Evolutionary conservation across 169 alveolate species (phyloP).

Genomic region (Plasmodium vivax): DNA sequence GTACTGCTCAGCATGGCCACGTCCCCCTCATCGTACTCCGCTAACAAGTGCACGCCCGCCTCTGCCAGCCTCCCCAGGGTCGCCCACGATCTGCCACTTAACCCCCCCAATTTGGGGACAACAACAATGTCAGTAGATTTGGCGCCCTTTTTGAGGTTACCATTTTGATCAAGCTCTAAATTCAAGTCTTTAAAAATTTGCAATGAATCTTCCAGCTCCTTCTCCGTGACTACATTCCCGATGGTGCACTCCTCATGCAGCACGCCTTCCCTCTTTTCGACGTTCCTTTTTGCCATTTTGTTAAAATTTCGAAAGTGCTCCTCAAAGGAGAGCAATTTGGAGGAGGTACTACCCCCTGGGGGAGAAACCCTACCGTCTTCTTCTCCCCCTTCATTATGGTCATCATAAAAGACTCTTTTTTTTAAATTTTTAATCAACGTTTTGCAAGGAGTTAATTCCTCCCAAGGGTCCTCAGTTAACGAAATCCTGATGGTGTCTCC

Average conservation of each 20-base stretch:
- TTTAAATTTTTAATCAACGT: conserved; percentile 66
- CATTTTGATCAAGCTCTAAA: conserved; percentile 65
- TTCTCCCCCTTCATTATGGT: not conserved
- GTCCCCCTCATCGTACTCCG: conserved; percentile 1
- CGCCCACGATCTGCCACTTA: conserved; percentile 15
- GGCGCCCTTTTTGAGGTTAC: conserved; percentile 46
- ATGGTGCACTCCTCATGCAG: conserved; percentile 59
- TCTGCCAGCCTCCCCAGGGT: conserved; percentile 31
- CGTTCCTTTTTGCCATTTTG: conserved; percentile 73
- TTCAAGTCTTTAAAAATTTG: conserved; percentile 67
- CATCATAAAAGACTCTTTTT: conserved; percentile 38
- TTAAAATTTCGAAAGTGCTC: conserved; percentile 75
- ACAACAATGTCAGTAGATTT: conserved; percentile 41
- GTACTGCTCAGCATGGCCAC: not conserved
- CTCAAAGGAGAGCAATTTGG: conserved; percentile 2
- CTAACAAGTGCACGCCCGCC: conserved; percentile 23
- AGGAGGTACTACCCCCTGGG: not conserved
- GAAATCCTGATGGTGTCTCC: conserved; percentile 91
- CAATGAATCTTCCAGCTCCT: conserved; percentile 58
- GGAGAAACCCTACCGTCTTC: not conserved
- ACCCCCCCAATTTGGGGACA: conserved; percentile 4
- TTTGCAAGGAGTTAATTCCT: conserved; percentile 82
- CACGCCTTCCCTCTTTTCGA: conserved; percentile 73
- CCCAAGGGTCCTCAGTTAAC: conserved; percentile 91
- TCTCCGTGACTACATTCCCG: conserved; percentile 59